Conservation (phyloP, 495 filamentous ascomycete genomes). For the Hypoxylon trugodes region DNA sequence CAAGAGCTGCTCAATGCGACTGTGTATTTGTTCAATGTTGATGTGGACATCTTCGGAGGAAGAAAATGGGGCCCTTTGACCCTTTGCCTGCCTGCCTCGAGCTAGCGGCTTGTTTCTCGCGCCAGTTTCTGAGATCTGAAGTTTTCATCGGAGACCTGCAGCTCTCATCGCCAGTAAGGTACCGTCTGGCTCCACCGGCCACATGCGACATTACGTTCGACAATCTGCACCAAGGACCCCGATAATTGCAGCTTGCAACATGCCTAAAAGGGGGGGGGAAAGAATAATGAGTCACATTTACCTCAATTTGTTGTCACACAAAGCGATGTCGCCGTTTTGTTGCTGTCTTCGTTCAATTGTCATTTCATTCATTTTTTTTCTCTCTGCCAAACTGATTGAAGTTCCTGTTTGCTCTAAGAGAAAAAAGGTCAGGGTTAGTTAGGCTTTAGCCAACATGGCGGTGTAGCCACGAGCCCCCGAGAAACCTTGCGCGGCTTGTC, state of each 20-base stretch:
- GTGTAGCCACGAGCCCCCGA: constrained; percentile 39
- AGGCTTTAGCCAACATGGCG: constrained; percentile 41
- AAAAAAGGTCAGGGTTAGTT: constrained; percentile 21
- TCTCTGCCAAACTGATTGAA: constrained; percentile 26
- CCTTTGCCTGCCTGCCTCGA: constrained; percentile 17
- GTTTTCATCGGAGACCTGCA: constrained; percentile 41
- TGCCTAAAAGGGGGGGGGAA: constrained; percentile 24
- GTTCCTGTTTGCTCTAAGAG: constrained; percentile 29
- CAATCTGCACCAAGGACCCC: constrained; percentile 36
- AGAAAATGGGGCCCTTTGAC: too few relatives aligned
- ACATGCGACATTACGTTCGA: constrained; percentile 41
- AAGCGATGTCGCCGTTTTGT: constrained; percentile 9
- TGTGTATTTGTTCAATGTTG: constrained; percentile 29
- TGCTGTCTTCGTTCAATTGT: constrained; percentile 30
- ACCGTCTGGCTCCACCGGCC: constrained; percentile 35
- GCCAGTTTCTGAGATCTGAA: constrained; percentile 39
- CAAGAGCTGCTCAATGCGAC: constrained; percentile 12
- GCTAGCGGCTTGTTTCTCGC: constrained; percentile 24
- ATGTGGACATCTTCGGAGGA: constrained; percentile 22
- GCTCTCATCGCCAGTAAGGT: constrained; percentile 36
- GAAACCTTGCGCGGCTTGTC: constrained; percentile 33
- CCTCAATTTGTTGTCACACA: constrained; percentile 29
- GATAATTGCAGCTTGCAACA: constrained; percentile 37
- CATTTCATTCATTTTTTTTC: too few relatives aligned
- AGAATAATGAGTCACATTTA: constrained; percentile 31